Evolutionary conservation across 2,329 filamentous ascomycete species (phyloP).

Genomic region (Pyrenophora seminiperda): DNA sequence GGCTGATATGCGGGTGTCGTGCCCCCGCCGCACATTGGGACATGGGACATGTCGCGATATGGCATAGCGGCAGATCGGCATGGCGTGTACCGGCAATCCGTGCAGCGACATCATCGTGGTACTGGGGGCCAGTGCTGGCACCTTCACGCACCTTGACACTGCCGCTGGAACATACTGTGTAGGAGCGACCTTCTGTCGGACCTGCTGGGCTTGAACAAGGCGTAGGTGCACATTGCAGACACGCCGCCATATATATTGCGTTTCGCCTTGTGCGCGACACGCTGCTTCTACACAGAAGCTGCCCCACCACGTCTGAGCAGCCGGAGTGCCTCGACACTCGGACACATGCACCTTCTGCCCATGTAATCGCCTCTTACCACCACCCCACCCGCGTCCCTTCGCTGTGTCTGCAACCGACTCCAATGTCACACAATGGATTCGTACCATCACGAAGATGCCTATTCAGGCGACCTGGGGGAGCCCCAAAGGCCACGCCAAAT

Average conservation of each 20-base stretch:
- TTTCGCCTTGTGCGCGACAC: neutral
- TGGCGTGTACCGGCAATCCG: constrained; percentile 12
- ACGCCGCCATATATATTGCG: neutral
- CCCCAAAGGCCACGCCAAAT: constrained; percentile 56
- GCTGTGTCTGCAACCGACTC: neutral
- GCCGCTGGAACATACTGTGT: too few species aligned
- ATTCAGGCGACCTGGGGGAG: constrained; percentile 37
- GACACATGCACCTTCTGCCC: constrained; percentile 15
- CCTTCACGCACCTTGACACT: neutral
- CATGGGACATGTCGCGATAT: constrained; percentile 4
- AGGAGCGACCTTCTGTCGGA: neutral
- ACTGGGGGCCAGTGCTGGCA: neutral
- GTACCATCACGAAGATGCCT: constrained; percentile 43
- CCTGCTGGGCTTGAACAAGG: neutral
- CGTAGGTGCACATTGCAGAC: neutral
- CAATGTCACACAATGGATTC: constrained; percentile 46
- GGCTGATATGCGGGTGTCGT: constrained; percentile 1
- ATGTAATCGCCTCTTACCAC: constrained; percentile 5
- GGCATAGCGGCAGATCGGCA: constrained; percentile 12
- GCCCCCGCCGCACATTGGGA: neutral
- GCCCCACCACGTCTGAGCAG: constrained; percentile 14
- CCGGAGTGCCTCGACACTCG: constrained; percentile 12
- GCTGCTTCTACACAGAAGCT: constrained; percentile 5
- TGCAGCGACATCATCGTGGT: constrained; percentile 17
- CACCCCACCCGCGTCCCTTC: neutral